Percentiles rank a stretch among this genome's conserved stretches.
Evolutionary conservation across 306 rosid genomes (phyloP).

Genomic region (Abrus precatorius): DNA sequence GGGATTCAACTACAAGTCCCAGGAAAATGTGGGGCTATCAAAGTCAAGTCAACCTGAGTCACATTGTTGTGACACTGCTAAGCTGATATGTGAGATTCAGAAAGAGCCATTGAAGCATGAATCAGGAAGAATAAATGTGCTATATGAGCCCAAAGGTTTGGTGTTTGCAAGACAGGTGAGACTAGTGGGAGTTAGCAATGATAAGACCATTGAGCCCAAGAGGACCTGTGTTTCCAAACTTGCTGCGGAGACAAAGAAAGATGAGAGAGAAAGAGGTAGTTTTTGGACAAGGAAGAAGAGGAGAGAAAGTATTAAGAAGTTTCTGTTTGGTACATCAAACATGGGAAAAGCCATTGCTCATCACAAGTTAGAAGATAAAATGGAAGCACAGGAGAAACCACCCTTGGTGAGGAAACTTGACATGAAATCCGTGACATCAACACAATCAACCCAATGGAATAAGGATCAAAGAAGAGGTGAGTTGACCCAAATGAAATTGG

Average conservation of each 20-base stretch:
- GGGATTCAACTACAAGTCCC: conserved; percentile 27
- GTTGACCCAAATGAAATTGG: conserved; percentile 49
- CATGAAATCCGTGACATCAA: conserved; percentile 42
- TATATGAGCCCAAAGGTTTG: conserved; percentile 67
- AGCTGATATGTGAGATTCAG: conserved; percentile 27
- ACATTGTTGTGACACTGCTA: conserved; percentile 20
- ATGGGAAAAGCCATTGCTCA: conserved; percentile 37
- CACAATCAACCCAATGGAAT: conserved; percentile 26
- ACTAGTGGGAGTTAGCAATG: conserved; percentile 47
- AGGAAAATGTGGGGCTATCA: conserved; percentile 12
- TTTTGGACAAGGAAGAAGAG: conserved; percentile 50
- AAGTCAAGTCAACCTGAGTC: conserved; percentile 39
- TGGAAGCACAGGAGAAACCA: conserved; percentile 43
- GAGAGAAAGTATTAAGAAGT: conserved; percentile 51
- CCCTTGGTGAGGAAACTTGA: conserved; percentile 55
- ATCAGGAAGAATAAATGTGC: conserved; percentile 39
- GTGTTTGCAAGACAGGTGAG: conserved; percentile 59
- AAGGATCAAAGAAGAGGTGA: conserved; percentile 47
- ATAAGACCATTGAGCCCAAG: conserved; percentile 29
- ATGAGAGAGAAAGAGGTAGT: conserved; percentile 43
- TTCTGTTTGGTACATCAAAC: conserved; percentile 50
- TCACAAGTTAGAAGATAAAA: conserved; percentile 50
- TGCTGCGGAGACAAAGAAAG: conserved; percentile 43
- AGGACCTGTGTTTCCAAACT: conserved; percentile 20
- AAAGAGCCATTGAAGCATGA: conserved; percentile 30